A percentile compares a stretch with the other conserved stretches of the same genome.
Conservation (phyloP, 768 basidiomycete genomes). For the Psilocybe azurescens region DNA sequence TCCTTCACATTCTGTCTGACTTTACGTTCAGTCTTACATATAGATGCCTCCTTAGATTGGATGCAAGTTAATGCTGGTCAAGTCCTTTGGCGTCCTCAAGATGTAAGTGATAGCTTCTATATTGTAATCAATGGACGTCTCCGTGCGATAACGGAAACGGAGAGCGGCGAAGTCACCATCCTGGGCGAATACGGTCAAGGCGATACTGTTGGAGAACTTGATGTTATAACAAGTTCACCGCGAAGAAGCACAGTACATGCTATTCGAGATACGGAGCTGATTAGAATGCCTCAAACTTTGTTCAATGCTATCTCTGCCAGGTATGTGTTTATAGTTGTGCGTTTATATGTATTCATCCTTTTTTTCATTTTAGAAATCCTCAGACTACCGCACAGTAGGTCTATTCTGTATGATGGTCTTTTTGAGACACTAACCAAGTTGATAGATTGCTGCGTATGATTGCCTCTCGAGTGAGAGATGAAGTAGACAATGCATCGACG, state of each 20-base stretch:
- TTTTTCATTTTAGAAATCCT: constrained; percentile 60
- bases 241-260: constrained; percentile 94
- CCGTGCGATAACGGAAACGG: constrained; percentile 84
- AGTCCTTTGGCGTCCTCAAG: constrained; percentile 91
- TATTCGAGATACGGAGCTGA: constrained; percentile 96
- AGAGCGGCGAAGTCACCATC: constrained; percentile 78
- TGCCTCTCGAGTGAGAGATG: constrained; percentile 87
- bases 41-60: constrained; percentile 97
- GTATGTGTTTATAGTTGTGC: constrained; percentile 39
- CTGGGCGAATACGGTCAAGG: constrained; percentile 96
- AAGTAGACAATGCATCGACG: constrained; percentile 68
- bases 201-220: constrained; percentile 95
- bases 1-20: neutral
- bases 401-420: constrained; percentile 24
- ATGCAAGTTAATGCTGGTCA: constrained; percentile 97
- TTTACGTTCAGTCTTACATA: constrained; percentile 79
- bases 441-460: constrained; percentile 82
- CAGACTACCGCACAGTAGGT: constrained; percentile 81
- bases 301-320: constrained; percentile 96
- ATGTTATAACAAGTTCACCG: constrained; percentile 91
- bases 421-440: neutral
- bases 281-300: constrained; percentile 94
- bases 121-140: constrained; percentile 98
- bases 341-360: constrained; percentile 4
- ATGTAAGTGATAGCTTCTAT: constrained; percentile 94